A percentile compares a stretch with the other conserved stretches of the same genome.
Evolutionary conservation across 495 filamentous ascomycete species (phyloP).

Genomic region (Tirmania nivea): DNA sequence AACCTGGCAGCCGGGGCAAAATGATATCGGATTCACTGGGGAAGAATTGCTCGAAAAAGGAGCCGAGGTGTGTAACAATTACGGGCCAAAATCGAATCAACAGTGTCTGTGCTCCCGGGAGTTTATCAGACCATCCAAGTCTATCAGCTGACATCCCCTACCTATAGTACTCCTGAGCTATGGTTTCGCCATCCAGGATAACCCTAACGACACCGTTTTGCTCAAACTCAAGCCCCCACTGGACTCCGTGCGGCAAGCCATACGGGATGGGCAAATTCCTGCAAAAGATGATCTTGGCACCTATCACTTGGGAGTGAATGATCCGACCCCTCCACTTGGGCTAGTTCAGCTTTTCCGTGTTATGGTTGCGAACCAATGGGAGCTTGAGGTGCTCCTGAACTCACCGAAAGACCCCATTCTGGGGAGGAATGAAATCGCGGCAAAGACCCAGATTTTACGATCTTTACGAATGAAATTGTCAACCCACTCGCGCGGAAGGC

Average conservation of each 20-base stretch:
- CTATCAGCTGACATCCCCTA: background rate
- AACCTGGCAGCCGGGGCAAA: slow-evolving; percentile 33
- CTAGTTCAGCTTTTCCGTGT: slow-evolving; percentile 11
- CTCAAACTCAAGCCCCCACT: slow-evolving; percentile 16
- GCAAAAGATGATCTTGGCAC: background rate
- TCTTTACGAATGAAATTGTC: background rate
- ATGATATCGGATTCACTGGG: slow-evolving; percentile 28
- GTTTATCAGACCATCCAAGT: background rate
- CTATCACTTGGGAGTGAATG: background rate
- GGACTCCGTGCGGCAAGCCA: slow-evolving; percentile 2
- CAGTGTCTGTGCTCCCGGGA: slow-evolving; percentile 27
- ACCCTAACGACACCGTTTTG: slow-evolving; percentile 26
- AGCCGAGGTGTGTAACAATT: slow-evolving; percentile 43
- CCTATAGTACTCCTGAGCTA: slow-evolving; percentile 41
- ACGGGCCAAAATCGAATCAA: slow-evolving; percentile 44
- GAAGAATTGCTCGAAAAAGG: slow-evolving; percentile 27
- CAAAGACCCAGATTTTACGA: slow-evolving; percentile 6
- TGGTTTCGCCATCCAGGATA: slow-evolving; percentile 39
- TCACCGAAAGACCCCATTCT: slow-evolving; percentile 1
- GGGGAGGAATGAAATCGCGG: slow-evolving; percentile 10
- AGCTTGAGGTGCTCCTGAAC: slow-evolving; percentile 3
- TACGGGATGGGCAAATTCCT: slow-evolving; percentile 8
- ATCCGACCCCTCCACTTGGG: background rate
- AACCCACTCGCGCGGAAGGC: slow-evolving; percentile 7
- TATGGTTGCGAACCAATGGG: slow-evolving; percentile 8